Percentiles rank a stretch among this genome's conserved stretches.
Conservation (phyloP, 495 filamentous ascomycete species). For the Beverwykella pulmonaria region DNA sequence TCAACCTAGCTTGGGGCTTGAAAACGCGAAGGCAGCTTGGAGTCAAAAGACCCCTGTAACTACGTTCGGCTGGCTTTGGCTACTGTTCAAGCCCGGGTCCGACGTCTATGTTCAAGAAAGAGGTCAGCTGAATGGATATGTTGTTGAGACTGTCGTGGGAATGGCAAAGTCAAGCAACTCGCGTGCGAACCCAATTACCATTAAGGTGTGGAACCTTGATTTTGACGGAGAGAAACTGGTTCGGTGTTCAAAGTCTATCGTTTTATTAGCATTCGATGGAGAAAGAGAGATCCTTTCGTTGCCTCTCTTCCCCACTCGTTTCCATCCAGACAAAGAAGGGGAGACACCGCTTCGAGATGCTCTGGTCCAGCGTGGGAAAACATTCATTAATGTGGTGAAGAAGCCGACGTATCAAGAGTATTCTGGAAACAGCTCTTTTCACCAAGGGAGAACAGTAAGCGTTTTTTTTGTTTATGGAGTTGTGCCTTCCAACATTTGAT, state of each 20-base stretch:
- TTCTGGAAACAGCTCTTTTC: conserved; percentile 1
- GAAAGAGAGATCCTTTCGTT: conserved; percentile 28
- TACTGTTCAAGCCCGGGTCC: conserved; percentile 35
- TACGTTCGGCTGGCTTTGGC: conserved; percentile 40
- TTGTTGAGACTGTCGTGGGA: conserved; percentile 3
- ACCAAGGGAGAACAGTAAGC: not conserved
- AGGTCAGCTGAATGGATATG: conserved; percentile 5
- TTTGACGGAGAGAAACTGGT: conserved; percentile 9
- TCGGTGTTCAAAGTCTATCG: not conserved
- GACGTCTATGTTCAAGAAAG: conserved; percentile 13
- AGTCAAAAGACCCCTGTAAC: conserved; percentile 7
- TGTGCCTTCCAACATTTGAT: not conserved
- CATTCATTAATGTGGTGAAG: conserved; percentile 1
- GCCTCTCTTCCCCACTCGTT: conserved; percentile 31
- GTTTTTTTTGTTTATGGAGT: not conserved
- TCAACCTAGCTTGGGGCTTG: not conserved
- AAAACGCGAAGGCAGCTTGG: conserved; percentile 12
- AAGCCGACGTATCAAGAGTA: conserved; percentile 5
- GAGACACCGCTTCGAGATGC: conserved; percentile 11
- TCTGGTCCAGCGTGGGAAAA: conserved; percentile 26
- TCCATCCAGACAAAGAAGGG: conserved; percentile 24
- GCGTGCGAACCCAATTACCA: not conserved
- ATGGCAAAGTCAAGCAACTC: not conserved
- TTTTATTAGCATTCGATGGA: conserved; percentile 16
- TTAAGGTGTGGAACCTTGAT: conserved; percentile 15